Evolutionary conservation across 306 rosid species (phyloP), one percentile per base, ranked within the genome.

Genomic region (Glycine soja): DNA sequence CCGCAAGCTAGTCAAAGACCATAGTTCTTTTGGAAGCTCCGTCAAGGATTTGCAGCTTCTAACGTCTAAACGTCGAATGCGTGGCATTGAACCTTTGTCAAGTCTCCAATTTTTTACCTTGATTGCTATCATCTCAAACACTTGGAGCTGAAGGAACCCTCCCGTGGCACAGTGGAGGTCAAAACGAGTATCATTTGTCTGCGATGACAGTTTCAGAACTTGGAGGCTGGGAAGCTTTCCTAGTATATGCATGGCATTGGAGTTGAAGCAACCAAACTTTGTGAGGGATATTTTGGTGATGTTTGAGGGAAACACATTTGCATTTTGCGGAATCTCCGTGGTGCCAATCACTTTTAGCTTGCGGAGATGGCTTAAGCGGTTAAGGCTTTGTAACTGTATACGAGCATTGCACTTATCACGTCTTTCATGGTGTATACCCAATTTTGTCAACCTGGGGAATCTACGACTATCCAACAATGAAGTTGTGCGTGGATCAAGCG

Each of bases 171-270:
- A 64, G 1, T 36, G 19, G 7, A 78, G 56, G 40, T 70, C 34
- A 5, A 4, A 13, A 9, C 12, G 15, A 45, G 2, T 0, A 2
- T 42, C 14, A 3, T 1, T 4, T 16, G 6, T 64, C 79, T 80
- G 68, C 15, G 15, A 62, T 11, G 16, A 62, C 68, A 62, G 14
- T 30, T 62, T 80, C 54, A 81, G 10, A 51, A 51, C 11, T 13
- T n/a, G 68, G 30, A 81, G 84, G 50, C 52, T 72, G 18, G 74
- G n/a, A 73, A 81, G 46, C 14, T 9, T 2, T 10, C 47, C 74
- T 3, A 81, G 16, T 12, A 16, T 62, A 0, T 30, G n/a, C 68
- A 62, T 30, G 16, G 4, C 68, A 12, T 9, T 32, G 43, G 51
- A 18, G 67, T 42, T 62, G 68, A 62, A 62, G 16, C 34, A 62